Evolutionary conservation across 1,139 yeast species (phyloP).

Genomic region (Hyphopichia pseudoburtonii): DNA sequence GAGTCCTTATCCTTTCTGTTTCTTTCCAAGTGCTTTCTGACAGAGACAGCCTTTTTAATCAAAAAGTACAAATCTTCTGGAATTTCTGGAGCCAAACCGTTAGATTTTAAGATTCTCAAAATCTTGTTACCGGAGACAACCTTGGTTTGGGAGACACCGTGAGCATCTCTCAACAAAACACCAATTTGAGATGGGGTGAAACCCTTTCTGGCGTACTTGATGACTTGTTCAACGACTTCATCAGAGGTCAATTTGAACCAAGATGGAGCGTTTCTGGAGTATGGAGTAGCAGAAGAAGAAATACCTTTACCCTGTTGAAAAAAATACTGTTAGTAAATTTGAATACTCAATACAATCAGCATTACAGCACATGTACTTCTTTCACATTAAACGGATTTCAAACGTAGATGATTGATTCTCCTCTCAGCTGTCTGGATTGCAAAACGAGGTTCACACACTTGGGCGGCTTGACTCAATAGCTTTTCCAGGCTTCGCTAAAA

Average conservation of each 20-base stretch:
- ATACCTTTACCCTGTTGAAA: slow-evolving; percentile 90
- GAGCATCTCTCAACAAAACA: slow-evolving; percentile 99
- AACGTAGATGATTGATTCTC: no score
- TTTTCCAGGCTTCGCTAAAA: no score
- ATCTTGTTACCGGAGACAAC: slow-evolving; percentile 99
- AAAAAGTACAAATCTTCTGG: slow-evolving; percentile 99
- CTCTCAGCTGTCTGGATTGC: no score
- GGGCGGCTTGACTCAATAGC: no score
- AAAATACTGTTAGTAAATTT: slow-evolving; percentile 37
- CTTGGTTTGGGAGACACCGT: slow-evolving; percentile 98
- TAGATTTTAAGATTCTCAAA: slow-evolving; percentile 97
- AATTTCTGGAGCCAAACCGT: slow-evolving; percentile 99
- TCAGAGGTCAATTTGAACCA: slow-evolving; percentile 99
- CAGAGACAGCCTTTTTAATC: slow-evolving; percentile 99
- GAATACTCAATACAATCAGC: no score
- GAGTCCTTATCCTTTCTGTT: slow-evolving; percentile 99
- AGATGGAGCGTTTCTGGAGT: slow-evolving; percentile 98
- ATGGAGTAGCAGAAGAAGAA: slow-evolving; percentile 98
- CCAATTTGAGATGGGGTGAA: slow-evolving; percentile 99
- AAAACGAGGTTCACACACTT: no score
- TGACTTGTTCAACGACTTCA: slow-evolving; percentile 95
- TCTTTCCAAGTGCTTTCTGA: slow-evolving; percentile 99
- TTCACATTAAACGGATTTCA: no score
- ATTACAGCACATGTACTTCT: no score
- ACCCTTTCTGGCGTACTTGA: slow-evolving; percentile 99